These are phyloP conservation scores for Fusarium staphyleae DNA, from an alignment of 2,329 filamentous ascomycete species.

Conservation along the genomic window DNA sequence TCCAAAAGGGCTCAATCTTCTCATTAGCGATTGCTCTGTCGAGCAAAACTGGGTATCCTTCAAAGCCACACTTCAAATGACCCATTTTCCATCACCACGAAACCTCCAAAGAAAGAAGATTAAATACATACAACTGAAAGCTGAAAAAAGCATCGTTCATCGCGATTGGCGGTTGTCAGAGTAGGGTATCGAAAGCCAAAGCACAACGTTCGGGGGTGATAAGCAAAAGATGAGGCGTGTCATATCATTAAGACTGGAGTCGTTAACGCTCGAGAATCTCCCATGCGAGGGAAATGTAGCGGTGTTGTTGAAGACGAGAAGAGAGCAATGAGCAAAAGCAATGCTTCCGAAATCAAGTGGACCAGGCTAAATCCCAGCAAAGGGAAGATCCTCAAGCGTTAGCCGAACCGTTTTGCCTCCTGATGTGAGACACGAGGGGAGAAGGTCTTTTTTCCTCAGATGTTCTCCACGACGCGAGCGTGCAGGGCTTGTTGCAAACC, in stretches of 20 bases:
- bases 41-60: slow-evolving; percentile 31
- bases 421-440: slow-evolving; percentile 18
- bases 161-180: slow-evolving; percentile 5
- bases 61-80: not conserved
- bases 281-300: slow-evolving; percentile 7
- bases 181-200: slow-evolving; percentile 31
- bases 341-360: slow-evolving; percentile 46
- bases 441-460: slow-evolving; percentile 58
- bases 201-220: slow-evolving; percentile 1
- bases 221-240: slow-evolving; percentile 16
- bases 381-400: slow-evolving; percentile 42
- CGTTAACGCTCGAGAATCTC: slow-evolving; percentile 13
- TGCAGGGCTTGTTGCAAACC: slow-evolving; percentile 84
- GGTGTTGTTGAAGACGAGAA: slow-evolving; percentile 32
- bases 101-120: slow-evolving; percentile 8
- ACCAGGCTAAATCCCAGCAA: slow-evolving; percentile 45
- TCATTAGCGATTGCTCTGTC: slow-evolving; percentile 24
- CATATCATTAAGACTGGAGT: slow-evolving; percentile 1
- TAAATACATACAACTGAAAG: slow-evolving; percentile 28
- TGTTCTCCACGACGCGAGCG: slow-evolving; percentile 82
- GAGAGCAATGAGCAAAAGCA: slow-evolving; percentile 10
- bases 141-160: not conserved
- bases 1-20: slow-evolving; percentile 3
- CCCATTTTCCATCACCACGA: slow-evolving; percentile 5
- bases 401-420: slow-evolving; percentile 39